phyloP scores from a whole-genome alignment of 2,329 filamentous ascomycete species.

The Alternaria gansuensis region DNA sequence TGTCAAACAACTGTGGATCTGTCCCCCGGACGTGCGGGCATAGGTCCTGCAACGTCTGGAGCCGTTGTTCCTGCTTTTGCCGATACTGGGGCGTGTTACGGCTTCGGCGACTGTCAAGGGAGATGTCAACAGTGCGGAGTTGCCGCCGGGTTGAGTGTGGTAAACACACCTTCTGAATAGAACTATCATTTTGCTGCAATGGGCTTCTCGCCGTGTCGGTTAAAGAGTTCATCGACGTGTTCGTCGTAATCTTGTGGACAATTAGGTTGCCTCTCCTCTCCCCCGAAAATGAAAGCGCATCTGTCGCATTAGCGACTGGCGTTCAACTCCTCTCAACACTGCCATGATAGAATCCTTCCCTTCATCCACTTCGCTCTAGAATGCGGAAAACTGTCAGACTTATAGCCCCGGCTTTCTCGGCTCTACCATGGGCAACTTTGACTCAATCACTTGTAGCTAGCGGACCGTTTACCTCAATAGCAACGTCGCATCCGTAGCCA shows the following conservation, averaged over 20 bases:
- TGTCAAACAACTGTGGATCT: conserved; percentile 12
- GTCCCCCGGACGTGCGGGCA: conserved; percentile 7
- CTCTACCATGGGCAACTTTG: conserved; percentile 1
- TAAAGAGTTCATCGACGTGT: not conserved
- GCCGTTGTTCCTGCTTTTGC: conserved; percentile 11
- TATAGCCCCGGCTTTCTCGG: conserved; percentile 6
- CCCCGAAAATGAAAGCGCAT: not conserved
- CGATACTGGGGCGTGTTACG: conserved; percentile 1
- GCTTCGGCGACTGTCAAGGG: not conserved
- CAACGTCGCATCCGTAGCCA: conserved; percentile 10
- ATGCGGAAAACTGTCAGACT: not conserved
- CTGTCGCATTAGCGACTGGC: not conserved
- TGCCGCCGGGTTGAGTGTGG: conserved; percentile 1
- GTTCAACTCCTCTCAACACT: not conserved
- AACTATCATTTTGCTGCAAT: not conserved
- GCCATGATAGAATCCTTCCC: not conserved
- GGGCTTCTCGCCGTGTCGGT: not conserved
- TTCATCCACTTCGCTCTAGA: not conserved
- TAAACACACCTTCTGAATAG: not conserved
- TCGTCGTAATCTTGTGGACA: not conserved
- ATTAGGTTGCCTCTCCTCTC: not conserved
- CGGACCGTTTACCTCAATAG: conserved; percentile 8
- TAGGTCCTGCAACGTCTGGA: conserved; percentile 12
- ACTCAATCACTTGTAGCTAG: conserved; percentile 8
- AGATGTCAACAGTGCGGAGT: conserved; percentile 4